These are phyloP conservation scores for Russula brevipes DNA, from an alignment of 768 basidiomycete species.

Conservation along the genomic window DNA sequence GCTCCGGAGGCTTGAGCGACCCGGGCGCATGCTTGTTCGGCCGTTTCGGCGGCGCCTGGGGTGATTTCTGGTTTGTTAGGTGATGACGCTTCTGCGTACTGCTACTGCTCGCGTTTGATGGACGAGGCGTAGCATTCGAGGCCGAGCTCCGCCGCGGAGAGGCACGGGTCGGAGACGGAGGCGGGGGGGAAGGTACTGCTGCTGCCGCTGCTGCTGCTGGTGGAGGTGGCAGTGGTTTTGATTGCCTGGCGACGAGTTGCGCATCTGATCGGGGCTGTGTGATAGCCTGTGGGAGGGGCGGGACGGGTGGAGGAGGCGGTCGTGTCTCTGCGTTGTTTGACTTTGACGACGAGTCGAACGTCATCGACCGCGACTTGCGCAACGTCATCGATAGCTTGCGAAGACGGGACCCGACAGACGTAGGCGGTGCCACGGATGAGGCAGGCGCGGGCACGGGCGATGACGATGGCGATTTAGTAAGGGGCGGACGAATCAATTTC, in stretches of 20 bases:
- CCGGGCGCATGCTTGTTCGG: conserved; percentile 39
- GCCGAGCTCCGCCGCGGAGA: not conserved
- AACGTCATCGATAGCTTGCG: conserved; percentile 35
- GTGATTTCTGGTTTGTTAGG: not conserved
- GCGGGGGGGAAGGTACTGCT: not conserved
- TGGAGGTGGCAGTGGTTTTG: conserved; percentile 41
- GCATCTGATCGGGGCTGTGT: conserved; percentile 21
- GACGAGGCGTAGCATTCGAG: not conserved
- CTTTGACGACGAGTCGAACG: conserved; percentile 22
- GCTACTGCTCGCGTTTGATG: not conserved
- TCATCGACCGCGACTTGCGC: conserved; percentile 45
- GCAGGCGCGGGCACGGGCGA: conserved; percentile 19
- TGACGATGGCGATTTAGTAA: conserved; percentile 1
- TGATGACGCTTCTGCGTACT: conserved; percentile 14
- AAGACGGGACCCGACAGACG: conserved; percentile 13
- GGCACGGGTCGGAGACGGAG: not conserved
- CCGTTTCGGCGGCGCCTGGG: conserved; percentile 25
- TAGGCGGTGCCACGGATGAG: conserved; percentile 8
- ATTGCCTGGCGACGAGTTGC: conserved; percentile 28
- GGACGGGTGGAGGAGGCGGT: conserved; percentile 35
- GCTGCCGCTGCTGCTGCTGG: conserved; percentile 1
- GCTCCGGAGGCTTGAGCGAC: conserved; percentile 64
- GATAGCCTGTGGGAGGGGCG: conserved; percentile 30
- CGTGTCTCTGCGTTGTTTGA: conserved; percentile 34
- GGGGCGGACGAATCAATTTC: not conserved